Base-by-base conservation (phyloP, 768 basidiomycete species). In the Boletellus emodensis region DNA sequence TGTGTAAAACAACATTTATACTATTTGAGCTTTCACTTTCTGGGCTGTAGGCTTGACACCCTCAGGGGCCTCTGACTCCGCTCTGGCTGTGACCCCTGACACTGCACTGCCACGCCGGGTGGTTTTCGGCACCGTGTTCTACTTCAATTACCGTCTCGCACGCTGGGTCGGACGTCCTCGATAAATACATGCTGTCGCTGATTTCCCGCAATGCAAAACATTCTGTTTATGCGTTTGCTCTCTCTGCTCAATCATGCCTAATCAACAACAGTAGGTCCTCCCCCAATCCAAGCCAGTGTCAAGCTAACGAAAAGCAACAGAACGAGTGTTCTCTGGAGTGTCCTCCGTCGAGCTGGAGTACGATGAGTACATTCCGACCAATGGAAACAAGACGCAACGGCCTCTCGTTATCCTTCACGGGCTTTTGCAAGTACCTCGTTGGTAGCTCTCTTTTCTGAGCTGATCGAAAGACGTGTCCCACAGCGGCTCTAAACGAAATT, bases 401-500 rank as follows among this genome's bases (percentile, higher is more conserved):
- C 75, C 83, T 0, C 63, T 84, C 36, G 63, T 84, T 8, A 81
- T 85, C 39, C 69, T 84, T 12, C 84, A 85, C 59, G 84, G 84
- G 3, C 69, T 85, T 48, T 81, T 85, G 83, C 84, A 52, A 61
- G 81, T 57, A 53, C 20, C 30, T 33, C 20, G 2, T 50, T 5
- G 12, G 8, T 26, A 9, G 24, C 24, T 13, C 28, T 12, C 22
- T n/a, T 30, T 46, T 43, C 7, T 28, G n/a, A 18, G 34, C 52
- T 48, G 20, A 35, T 40, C 40, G 32, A 57, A 53, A 20, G 20
- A 30, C 24, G 42, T 18, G 12, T 28, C 32, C 37, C 26, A 26
- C 58, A 93, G 90, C 57, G 92, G 91, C 0, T 90, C 85, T 35
- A 93, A 94, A 63, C 81, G 92, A 51, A 95, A 95, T 64, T 96